Evolutionary conservation across 495 filamentous ascomycete genomes (phyloP).

Genomic region (Penicillium riverlandense): DNA sequence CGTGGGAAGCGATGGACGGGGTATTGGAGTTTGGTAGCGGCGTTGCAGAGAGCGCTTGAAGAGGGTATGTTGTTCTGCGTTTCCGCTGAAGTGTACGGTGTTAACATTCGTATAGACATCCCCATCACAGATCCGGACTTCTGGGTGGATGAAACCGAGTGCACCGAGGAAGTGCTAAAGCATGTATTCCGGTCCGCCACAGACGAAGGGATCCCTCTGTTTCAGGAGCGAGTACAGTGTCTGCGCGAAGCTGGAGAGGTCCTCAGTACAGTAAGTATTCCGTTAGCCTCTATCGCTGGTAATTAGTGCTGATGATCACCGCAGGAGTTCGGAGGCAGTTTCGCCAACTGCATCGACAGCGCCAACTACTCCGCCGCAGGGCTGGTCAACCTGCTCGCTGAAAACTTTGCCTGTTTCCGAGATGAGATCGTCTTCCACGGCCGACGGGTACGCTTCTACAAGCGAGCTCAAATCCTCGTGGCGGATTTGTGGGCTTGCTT

Average conservation of each 20-base stretch:
- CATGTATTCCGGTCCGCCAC: conserved; percentile 84
- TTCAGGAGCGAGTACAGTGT: conserved; percentile 70
- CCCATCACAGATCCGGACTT: conserved; percentile 85
- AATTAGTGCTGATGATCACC: neutral
- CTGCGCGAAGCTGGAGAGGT: conserved; percentile 80
- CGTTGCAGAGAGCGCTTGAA: conserved; percentile 78
- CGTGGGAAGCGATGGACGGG: conserved; percentile 78
- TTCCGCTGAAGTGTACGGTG: conserved; percentile 1
- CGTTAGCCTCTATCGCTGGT: neutral
- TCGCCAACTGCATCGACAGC: conserved; percentile 64
- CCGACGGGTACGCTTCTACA: conserved; percentile 72
- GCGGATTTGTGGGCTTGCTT: conserved; percentile 96
- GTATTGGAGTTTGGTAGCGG: conserved; percentile 91
- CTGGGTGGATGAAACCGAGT: conserved; percentile 73
- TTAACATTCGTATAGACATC: conserved; percentile 48
- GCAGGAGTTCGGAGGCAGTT: conserved; percentile 72
- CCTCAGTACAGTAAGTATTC: conserved; percentile 64
- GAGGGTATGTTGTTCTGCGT: conserved; percentile 53
- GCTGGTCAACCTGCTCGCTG: conserved; percentile 74
- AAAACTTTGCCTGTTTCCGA: conserved; percentile 77
- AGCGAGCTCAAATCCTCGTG: conserved; percentile 90
- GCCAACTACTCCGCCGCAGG: conserved; percentile 74
- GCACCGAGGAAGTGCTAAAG: conserved; percentile 62
- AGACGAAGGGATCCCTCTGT: conserved; percentile 77
- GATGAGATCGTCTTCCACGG: conserved; percentile 71